Percentiles rank a stretch among this genome's conserved stretches.
Conservation (phyloP, 78 protist genomes). For the Reticulomyxa filosa region DNA sequence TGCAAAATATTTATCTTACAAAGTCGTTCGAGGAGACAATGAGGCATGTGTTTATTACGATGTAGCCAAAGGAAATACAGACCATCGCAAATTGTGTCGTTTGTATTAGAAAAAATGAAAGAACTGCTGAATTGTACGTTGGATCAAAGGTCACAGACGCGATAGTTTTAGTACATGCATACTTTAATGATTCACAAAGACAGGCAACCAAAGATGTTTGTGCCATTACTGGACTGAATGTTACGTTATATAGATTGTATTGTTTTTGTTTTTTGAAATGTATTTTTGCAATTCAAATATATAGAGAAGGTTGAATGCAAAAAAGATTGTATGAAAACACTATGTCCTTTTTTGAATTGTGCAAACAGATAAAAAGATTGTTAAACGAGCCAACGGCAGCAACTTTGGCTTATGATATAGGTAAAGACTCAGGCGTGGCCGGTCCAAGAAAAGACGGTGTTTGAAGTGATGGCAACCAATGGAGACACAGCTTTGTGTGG, state of each 20-base stretch:
- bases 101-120: conserved; percentile 47
- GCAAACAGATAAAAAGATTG: conserved; percentile 78
- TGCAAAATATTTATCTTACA: too few species aligned
- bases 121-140: conserved; percentile 55
- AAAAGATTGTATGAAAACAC: too few species aligned
- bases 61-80: conserved; percentile 71
- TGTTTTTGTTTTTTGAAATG: too few species aligned
- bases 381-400: conserved; percentile 99
- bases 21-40: too few species aligned
- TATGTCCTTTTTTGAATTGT: too few species aligned
- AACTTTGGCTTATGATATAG: conserved; percentile 81
- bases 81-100: conserved; percentile 60
- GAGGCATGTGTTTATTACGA: too few species aligned
- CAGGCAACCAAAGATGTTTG: conserved; percentile 96
- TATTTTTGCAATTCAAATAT: too few species aligned
- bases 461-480: conserved; percentile 74
- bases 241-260: too few species aligned
- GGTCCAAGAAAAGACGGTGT: too few species aligned
- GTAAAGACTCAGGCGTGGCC: conserved; percentile 12
- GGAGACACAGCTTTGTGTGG: conserved; percentile 99
- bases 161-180: conserved; percentile 61
- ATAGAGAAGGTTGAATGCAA: too few species aligned
- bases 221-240: conserved; percentile 76
- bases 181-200: conserved; percentile 55
- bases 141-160: conserved; percentile 47